Evolutionary conservation across 352 stramenopile species (phyloP).

Genomic region (Phytophthora macrochlamydospora): DNA sequence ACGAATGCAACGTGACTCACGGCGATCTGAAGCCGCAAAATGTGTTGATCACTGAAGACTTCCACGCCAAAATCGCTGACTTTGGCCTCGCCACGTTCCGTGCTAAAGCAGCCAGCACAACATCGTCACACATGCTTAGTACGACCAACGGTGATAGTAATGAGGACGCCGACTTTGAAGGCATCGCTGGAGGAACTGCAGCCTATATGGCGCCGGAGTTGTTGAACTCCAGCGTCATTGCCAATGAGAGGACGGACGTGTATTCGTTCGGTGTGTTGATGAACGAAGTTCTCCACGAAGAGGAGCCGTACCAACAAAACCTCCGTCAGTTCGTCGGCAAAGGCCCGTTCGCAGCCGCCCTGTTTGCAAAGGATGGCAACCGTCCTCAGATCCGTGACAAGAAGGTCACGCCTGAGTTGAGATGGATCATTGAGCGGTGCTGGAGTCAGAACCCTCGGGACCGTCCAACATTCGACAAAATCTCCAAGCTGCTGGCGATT

Average conservation of each 20-base stretch:
- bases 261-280: slow-evolving; percentile 49
- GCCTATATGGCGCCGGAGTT: slow-evolving; percentile 64
- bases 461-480: slow-evolving; percentile 27
- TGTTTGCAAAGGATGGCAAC: slow-evolving; percentile 36
- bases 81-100: slow-evolving; percentile 58
- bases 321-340: slow-evolving; percentile 40
- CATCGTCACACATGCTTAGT: slow-evolving; percentile 36
- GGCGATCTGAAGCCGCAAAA: slow-evolving; percentile 75
- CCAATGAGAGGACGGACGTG: slow-evolving; percentile 45
- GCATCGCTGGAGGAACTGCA: slow-evolving; percentile 44
- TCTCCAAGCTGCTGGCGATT: slow-evolving; percentile 21
- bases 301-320: slow-evolving; percentile 46
- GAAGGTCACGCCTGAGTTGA: slow-evolving; percentile 29
- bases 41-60: slow-evolving; percentile 64
- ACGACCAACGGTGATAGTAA: slow-evolving; percentile 13
- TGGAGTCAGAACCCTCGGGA: slow-evolving; percentile 24
- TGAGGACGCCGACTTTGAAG: slow-evolving; percentile 29
- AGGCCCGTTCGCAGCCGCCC: slow-evolving; percentile 31
- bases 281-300: slow-evolving; percentile 51
- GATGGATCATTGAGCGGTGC: slow-evolving; percentile 24
- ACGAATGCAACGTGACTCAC: slow-evolving; percentile 54
- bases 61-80: slow-evolving; percentile 83
- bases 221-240: slow-evolving; percentile 18
- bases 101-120: slow-evolving; percentile 32
- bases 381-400: slow-evolving; percentile 28